These are phyloP conservation scores for Furcasterigmium furcatum DNA, from an alignment of 2,329 filamentous ascomycete genomes.

Conservation along the genomic window DNA sequence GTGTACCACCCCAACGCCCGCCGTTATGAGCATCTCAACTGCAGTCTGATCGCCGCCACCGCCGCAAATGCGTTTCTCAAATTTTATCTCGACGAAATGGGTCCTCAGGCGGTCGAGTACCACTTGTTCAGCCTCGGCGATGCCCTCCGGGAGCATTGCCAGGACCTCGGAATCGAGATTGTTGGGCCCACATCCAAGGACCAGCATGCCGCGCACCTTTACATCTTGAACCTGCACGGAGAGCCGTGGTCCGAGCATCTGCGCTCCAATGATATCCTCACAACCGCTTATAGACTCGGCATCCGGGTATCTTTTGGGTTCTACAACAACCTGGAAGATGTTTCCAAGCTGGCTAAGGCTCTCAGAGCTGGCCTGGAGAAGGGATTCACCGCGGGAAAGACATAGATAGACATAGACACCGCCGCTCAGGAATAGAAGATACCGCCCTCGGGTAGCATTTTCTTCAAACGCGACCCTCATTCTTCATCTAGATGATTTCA, in stretches of 20 bases:
- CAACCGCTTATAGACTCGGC: slow-evolving; percentile 19
- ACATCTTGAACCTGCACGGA: slow-evolving; percentile 17
- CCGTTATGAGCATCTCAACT: slow-evolving; percentile 24
- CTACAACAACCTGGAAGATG: slow-evolving; percentile 16
- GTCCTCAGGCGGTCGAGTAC: slow-evolving; percentile 14
- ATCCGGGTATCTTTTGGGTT: slow-evolving; percentile 21
- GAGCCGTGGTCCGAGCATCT: slow-evolving; percentile 15
- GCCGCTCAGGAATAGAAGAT: no score
- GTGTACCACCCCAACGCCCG: slow-evolving; percentile 17
- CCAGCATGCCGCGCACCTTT: slow-evolving; percentile 21
- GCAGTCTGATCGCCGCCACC: slow-evolving; percentile 15
- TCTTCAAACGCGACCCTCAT: no score
- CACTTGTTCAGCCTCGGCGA: slow-evolving; percentile 5
- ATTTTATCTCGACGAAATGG: slow-evolving; percentile 20
- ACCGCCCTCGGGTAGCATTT: no score
- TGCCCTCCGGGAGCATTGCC: slow-evolving; percentile 11
- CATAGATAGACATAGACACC: no score
- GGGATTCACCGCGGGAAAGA: background rate
- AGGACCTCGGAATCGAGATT: slow-evolving; percentile 17
- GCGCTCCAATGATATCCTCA: slow-evolving; percentile 6
- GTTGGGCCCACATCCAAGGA: slow-evolving; percentile 13
- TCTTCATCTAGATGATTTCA: no score
- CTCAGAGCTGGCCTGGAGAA: background rate
- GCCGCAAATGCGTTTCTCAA: slow-evolving; percentile 17
- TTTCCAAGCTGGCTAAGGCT: slow-evolving; percentile 1